Percentiles rank a stretch among this genome's conserved stretches.
Conservation (phyloP, 129 eudicot species). For the Rutidosis leptorrhynchoides region DNA sequence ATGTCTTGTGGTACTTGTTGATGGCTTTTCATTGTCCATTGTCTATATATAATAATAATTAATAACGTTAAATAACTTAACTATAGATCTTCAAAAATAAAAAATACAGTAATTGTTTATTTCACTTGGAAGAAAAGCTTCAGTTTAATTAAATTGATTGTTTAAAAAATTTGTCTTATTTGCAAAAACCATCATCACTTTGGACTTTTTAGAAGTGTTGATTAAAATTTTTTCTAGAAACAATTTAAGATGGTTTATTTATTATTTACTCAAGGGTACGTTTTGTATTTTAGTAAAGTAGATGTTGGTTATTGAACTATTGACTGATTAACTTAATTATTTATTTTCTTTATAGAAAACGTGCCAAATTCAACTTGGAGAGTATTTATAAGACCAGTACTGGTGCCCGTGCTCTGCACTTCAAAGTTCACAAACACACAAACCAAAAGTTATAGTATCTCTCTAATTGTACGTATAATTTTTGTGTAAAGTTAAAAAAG, state of each 20-base stretch:
- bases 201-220: not conserved
- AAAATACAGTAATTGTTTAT: too few relatives aligned
- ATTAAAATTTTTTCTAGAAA: not conserved
- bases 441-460: slow-evolving; percentile 15
- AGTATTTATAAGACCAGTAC: slow-evolving; percentile 23
- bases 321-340: not conserved
- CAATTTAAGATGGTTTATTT: not conserved
- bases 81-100: not conserved
- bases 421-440: not conserved
- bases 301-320: not conserved
- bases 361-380: not conserved
- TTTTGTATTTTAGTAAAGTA: not conserved
- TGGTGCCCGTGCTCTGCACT: not conserved
- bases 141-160: not conserved
- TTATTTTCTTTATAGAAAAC: not conserved
- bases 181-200: not conserved
- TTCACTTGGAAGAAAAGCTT: too few relatives aligned
- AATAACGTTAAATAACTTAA: too few relatives aligned
- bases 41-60: too few relatives aligned
- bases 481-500: not conserved
- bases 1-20: not conserved
- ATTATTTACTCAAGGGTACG: not conserved
- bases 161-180: not conserved
- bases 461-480: too few relatives aligned
- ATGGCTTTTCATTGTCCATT: not conserved